Evolutionary conservation across 306 rosid species (phyloP), one percentile per base, ranked within the genome.

Genomic region (Senna siamea): DNA sequence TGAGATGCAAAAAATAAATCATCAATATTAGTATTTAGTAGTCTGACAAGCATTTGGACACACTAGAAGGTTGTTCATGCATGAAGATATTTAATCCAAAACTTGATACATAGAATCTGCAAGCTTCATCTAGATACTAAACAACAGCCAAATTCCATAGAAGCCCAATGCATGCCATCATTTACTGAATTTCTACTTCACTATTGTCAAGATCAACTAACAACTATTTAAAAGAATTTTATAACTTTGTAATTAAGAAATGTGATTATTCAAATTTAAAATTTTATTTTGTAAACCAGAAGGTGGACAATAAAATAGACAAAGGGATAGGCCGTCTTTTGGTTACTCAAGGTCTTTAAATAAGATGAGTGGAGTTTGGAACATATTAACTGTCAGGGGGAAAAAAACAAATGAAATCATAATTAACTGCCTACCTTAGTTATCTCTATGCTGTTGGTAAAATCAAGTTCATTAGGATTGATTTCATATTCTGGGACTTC

Each of bases 401-500:
- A 44, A 52, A 58, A 35, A 15, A 26, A 19, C 13, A 52, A 6
- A 22, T 23, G 4, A 55, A 46, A 40, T n/a, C 59, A 32, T 19
- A 43, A 47, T 7, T 0, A 48, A 5, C 8, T 17, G 3, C 43
- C 54, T 87, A 91, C 97, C 97, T 91, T 93, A 23, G 90, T 82
- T 72, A 93, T 79, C 71, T 88, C 90, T 77, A 58, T 87, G 58
- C 98, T 93, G 83, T 84, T 64, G 44, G 94, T 84, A 76, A 94
- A 91, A 87, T 93, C 98, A 65, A 93, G 87, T 60, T 93, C 98
- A 76, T 82, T 89, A 9, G 98, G 84, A 79, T 91, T 70, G 65
- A 93, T 91, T 88, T 93, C 98, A 66, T 93, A 93, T 40, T 93
- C 97, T 0, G 98, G 98, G 57, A 93, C 91, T 84, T 93, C 94